These are phyloP conservation scores for Penicillium sp. DNA, from an alignment of 2,329 filamentous ascomycete genomes.

Conservation along the genomic window DNA sequence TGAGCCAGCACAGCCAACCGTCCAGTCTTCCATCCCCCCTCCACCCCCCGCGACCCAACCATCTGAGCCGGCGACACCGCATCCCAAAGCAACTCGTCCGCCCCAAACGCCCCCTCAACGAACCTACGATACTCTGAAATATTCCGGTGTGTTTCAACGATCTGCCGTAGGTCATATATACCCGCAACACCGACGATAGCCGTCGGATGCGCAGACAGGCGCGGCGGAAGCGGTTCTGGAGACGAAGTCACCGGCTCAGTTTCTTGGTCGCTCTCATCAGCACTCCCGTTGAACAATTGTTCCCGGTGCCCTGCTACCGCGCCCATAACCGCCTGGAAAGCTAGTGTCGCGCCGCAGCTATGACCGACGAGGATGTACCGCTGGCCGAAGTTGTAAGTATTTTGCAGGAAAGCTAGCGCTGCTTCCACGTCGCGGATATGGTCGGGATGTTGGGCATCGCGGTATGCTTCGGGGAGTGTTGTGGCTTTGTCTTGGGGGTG, in stretches of 20 bases:
- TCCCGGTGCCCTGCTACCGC: constrained; percentile 26
- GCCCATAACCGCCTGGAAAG: constrained; percentile 52
- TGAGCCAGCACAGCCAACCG: constrained; percentile 48
- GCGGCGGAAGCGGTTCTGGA: constrained; percentile 21
- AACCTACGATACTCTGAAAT: constrained; percentile 48
- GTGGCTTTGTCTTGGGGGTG: constrained; percentile 45
- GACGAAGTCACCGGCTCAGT: constrained; percentile 21
- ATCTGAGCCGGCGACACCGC: constrained; percentile 48
- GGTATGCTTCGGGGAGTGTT: constrained; percentile 38
- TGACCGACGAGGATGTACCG: constrained; percentile 54
- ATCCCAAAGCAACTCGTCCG: constrained; percentile 46
- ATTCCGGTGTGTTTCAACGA: constrained; percentile 43
- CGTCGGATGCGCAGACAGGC: constrained; percentile 36
- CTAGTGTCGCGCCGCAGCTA: constrained; percentile 55
- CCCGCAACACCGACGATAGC: constrained; percentile 52
- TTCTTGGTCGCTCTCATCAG: constrained; percentile 14
- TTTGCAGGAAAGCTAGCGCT: constrained; percentile 50
- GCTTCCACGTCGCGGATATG: constrained; percentile 51
- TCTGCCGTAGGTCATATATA: constrained; percentile 51
- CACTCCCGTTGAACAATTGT: constrained; percentile 13
- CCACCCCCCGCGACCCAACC: constrained; percentile 36
- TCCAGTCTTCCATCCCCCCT: constrained; percentile 43
- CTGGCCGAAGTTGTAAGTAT: constrained; percentile 45
- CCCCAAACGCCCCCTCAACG: constrained; percentile 52
- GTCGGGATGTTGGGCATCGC: constrained; percentile 51